Evolutionary conservation across 768 basidiomycete species (phyloP).

Genomic region (Russula sp.): DNA sequence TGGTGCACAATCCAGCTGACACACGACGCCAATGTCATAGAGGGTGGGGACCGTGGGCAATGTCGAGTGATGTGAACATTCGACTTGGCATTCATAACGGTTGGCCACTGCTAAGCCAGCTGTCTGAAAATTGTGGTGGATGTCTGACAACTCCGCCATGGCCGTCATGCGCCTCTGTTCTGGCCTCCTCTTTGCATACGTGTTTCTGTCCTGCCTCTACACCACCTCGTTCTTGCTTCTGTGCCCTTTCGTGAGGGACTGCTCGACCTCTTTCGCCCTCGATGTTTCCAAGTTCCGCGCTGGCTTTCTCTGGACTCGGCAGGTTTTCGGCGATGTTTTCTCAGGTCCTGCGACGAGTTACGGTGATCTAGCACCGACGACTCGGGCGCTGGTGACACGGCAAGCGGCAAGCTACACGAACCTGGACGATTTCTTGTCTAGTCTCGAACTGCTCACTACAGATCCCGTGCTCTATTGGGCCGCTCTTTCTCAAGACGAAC

Average conservation of each 20-base stretch:
- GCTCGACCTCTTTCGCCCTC: conserved; percentile 15
- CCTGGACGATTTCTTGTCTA: conserved; percentile 7
- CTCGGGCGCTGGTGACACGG: conserved; percentile 6
- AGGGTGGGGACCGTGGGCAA: too few relatives aligned
- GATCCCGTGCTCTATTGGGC: conserved; percentile 10
- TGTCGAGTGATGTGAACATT: background rate
- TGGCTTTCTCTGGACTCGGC: conserved; percentile 8
- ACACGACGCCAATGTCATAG: background rate
- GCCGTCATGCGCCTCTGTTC: conserved; percentile 7
- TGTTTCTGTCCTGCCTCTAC: conserved; percentile 19
- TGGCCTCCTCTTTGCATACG: conserved; percentile 14
- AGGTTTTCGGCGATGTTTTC: background rate
- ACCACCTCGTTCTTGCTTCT: conserved; percentile 22
- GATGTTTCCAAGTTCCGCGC: conserved; percentile 9
- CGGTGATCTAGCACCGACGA: background rate
- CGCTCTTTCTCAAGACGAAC: conserved; percentile 1
- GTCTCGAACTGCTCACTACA: conserved; percentile 1
- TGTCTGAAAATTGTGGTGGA: background rate
- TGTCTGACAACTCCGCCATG: background rate
- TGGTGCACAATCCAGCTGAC: background rate
- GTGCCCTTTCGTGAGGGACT: conserved; percentile 22
- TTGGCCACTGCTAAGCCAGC: background rate
- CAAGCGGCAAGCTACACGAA: conserved; percentile 11
- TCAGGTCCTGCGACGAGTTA: background rate
- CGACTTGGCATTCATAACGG: background rate